These are phyloP conservation scores for Arthrocladium fulminans DNA, from an alignment of 2,329 filamentous ascomycete genomes.

Conservation along the genomic window DNA sequence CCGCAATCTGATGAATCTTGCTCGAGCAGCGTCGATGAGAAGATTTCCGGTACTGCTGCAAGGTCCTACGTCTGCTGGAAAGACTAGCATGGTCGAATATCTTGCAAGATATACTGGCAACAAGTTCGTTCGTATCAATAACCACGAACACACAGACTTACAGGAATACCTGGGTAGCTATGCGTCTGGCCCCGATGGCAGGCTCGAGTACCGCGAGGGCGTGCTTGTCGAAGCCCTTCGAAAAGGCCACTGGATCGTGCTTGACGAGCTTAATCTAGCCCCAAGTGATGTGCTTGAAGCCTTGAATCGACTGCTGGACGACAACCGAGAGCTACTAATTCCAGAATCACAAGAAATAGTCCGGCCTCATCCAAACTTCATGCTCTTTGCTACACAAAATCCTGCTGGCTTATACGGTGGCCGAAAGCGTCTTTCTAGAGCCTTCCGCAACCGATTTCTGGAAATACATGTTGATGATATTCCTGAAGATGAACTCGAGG, in stretches of 20 bases:
- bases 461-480: conserved; percentile 98
- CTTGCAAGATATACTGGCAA: conserved; percentile 94
- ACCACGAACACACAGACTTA: conserved; percentile 96
- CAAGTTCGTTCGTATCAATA: conserved; percentile 97
- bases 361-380: conserved; percentile 85
- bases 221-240: conserved; percentile 85
- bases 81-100: conserved; percentile 99
- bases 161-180: conserved; percentile 98
- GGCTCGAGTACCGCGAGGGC: conserved; percentile 84
- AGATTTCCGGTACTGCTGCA: conserved; percentile 92
- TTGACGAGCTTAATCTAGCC: conserved; percentile 93
- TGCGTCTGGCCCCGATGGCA: conserved; percentile 73
- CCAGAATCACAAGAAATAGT: conserved; percentile 95
- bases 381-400: conserved; percentile 97
- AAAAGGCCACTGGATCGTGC: conserved; percentile 92
- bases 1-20: conserved; percentile 86
- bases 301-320: conserved; percentile 86
- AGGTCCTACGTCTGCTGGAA: conserved; percentile 91
- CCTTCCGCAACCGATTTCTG: conserved; percentile 92
- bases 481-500: conserved; percentile 84
- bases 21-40: conserved; percentile 83
- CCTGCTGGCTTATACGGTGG: conserved; percentile 92
- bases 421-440: conserved; percentile 82
- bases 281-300: conserved; percentile 96
- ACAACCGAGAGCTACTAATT: conserved; percentile 90